phyloP scores from a whole-genome alignment of 371 early-diverging fungal genomes.

The Thermomucor indicae-seudaticae region DNA sequence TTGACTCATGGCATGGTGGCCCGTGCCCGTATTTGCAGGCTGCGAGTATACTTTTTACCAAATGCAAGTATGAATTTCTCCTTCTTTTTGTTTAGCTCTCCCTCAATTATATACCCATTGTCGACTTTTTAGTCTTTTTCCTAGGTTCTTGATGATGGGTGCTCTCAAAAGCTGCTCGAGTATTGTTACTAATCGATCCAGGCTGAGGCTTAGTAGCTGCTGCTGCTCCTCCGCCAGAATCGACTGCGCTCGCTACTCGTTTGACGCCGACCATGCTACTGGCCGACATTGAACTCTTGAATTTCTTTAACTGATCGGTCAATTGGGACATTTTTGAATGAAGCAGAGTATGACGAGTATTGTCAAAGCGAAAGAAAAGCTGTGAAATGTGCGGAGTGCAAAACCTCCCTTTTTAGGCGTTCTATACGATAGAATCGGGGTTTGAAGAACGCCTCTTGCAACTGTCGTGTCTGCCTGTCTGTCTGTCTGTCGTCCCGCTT shows the following conservation, averaged over 20 bases:
- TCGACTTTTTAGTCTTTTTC: slow-evolving; percentile 29
- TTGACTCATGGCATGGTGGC: slow-evolving; percentile 60
- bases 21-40: slow-evolving; percentile 57
- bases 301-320: slow-evolving; percentile 30
- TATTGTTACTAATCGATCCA: slow-evolving; percentile 34
- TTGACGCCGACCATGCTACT: slow-evolving; percentile 37
- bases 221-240: background rate
- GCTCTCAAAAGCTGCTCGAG: slow-evolving; percentile 30
- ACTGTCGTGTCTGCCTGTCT: too few species aligned
- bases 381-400: too few species aligned
- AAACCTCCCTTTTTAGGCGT: too few species aligned
- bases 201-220: slow-evolving; percentile 1
- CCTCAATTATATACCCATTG: slow-evolving; percentile 21
- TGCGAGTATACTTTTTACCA: slow-evolving; percentile 43
- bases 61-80: background rate
- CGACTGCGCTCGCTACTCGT: slow-evolving; percentile 24
- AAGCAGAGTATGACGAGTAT: too few species aligned
- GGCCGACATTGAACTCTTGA: slow-evolving; percentile 37
- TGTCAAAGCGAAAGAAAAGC: too few species aligned
- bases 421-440: too few species aligned
- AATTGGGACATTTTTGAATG: slow-evolving; percentile 19
- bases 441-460: too few species aligned
- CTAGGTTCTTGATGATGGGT: slow-evolving; percentile 17
- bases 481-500: too few species aligned
- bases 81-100: background rate